A percentile compares a stretch with the other conserved stretches of the same genome.
These are phyloP conservation scores for Jasminum sambac DNA, from an alignment of 257 asterid genomes.

Conservation along the genomic window DNA sequence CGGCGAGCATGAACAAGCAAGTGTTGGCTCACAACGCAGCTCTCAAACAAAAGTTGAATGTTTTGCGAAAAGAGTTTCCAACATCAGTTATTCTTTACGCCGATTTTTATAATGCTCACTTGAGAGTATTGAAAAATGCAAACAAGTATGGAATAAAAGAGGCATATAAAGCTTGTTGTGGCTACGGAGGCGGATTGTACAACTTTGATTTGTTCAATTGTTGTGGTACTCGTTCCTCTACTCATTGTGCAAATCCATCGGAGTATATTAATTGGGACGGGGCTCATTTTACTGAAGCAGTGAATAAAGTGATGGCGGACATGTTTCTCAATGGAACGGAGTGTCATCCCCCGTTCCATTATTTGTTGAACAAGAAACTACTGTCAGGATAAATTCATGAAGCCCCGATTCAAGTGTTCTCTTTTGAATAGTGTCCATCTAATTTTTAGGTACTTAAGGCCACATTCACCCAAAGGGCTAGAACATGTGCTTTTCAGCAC, in stretches of 20 bases:
- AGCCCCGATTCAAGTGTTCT: too few species aligned
- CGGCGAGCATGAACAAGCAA: slow-evolving; percentile 41
- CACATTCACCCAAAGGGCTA: too few species aligned
- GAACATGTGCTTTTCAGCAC: too few species aligned
- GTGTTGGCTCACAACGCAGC: slow-evolving; percentile 57
- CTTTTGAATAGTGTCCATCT: too few species aligned
- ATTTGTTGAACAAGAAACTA: slow-evolving; percentile 41
- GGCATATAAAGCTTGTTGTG: slow-evolving; percentile 68
- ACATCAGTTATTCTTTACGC: slow-evolving; percentile 54
- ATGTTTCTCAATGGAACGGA: slow-evolving; percentile 46
- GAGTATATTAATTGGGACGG: slow-evolving; percentile 89
- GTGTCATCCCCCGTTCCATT: slow-evolving; percentile 45
- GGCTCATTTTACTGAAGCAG: slow-evolving; percentile 86
- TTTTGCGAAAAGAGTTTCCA: slow-evolving; percentile 47
- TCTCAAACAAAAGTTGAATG: slow-evolving; percentile 43
- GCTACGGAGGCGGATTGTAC: slow-evolving; percentile 50
- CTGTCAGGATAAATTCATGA: slow-evolving; percentile 32
- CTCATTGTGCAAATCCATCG: slow-evolving; percentile 56
- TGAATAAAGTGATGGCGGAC: slow-evolving; percentile 59
- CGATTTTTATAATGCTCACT: slow-evolving; percentile 61
- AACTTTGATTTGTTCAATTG: slow-evolving; percentile 51
- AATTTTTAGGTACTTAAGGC: too few species aligned
- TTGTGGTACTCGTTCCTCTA: slow-evolving; percentile 63
- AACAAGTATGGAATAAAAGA: slow-evolving; percentile 54
- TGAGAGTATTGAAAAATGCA: slow-evolving; percentile 37